Evolutionary conservation across 441 rosid genomes (phyloP).

Genomic region (Monsonia emarginata): DNA sequence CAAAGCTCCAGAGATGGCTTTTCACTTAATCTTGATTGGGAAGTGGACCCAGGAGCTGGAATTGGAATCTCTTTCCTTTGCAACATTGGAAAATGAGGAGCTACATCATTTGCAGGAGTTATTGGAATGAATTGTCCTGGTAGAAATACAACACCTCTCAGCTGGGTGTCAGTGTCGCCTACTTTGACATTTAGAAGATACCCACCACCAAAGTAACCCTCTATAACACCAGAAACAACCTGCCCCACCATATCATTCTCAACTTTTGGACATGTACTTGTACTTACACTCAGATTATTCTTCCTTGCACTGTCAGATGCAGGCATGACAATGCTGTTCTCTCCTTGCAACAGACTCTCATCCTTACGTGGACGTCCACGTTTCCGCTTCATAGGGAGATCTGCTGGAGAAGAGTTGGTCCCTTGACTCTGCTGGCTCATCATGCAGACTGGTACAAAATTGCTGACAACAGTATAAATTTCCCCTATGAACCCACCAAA

Average conservation of each 20-base stretch:
- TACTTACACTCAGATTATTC: conserved; percentile 21
- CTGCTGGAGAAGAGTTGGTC: conserved; percentile 29
- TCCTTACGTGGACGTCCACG: conserved; percentile 74
- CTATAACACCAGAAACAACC: conserved; percentile 53
- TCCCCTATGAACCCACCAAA: not conserved
- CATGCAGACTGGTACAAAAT: conserved; percentile 10
- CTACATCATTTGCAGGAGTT: conserved; percentile 56
- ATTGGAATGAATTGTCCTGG: conserved; percentile 42
- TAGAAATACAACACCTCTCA: conserved; percentile 59
- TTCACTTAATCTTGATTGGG: conserved; percentile 19
- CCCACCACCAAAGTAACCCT: conserved; percentile 63
- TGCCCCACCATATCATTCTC: conserved; percentile 44
- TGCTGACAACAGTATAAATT: not conserved
- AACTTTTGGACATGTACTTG: conserved; percentile 15
- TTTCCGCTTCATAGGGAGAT: conserved; percentile 41
- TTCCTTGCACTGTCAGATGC: conserved; percentile 23
- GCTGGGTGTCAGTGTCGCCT: conserved; percentile 35
- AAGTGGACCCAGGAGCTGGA: conserved; percentile 23
- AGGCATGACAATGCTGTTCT: conserved; percentile 25
- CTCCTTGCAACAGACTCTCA: conserved; percentile 30
- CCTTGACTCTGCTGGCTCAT: conserved; percentile 48
- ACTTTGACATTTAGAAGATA: conserved; percentile 57
- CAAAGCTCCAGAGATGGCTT: conserved; percentile 29
- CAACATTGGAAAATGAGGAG: conserved; percentile 55
- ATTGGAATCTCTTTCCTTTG: conserved; percentile 36